These are phyloP conservation scores for Wickerhamiella lipophila DNA, from an alignment of 805 yeast species.

Conservation along the genomic window DNA sequence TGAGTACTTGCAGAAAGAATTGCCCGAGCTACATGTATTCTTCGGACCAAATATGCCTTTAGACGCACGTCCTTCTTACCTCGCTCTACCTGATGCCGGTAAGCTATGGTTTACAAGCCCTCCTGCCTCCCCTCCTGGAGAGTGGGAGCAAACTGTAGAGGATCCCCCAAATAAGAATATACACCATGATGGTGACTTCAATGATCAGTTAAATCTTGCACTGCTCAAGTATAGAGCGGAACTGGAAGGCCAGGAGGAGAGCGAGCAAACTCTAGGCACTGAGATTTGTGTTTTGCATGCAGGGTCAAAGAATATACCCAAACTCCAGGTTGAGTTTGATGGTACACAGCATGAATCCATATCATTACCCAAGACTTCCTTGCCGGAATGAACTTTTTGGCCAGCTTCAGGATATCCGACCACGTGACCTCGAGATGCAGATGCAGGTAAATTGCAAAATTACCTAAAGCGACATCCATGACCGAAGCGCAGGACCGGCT, in stretches of 20 bases:
- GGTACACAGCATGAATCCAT: not conserved
- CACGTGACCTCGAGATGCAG: not conserved
- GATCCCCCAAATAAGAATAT: conserved; percentile 20
- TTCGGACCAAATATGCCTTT: conserved; percentile 9
- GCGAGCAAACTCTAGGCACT: not conserved
- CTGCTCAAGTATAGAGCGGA: conserved; percentile 9
- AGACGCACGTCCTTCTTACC: conserved; percentile 6
- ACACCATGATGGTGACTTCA: conserved; percentile 19
- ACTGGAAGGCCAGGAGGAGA: not conserved
- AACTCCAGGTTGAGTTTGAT: conserved; percentile 1
- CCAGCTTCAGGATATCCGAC: not conserved
- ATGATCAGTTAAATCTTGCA: conserved; percentile 16
- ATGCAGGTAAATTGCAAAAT: not conserved
- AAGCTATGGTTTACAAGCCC: conserved; percentile 20
- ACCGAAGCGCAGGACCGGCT: conserved; percentile 9
- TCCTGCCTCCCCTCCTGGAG: conserved; percentile 22
- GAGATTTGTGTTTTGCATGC: conserved; percentile 9
- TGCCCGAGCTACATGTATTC: not conserved
- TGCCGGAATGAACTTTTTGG: not conserved
- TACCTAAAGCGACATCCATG: not conserved
- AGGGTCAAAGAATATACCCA: conserved; percentile 2
- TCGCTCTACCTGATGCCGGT: conserved; percentile 21
- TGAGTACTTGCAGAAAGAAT: not conserved
- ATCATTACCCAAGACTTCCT: not conserved
- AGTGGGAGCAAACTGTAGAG: conserved; percentile 19